These are phyloP conservation scores for Chlamydomonas sphaeroides DNA, from an alignment of 139 green algal species.

Conservation along the genomic window DNA sequence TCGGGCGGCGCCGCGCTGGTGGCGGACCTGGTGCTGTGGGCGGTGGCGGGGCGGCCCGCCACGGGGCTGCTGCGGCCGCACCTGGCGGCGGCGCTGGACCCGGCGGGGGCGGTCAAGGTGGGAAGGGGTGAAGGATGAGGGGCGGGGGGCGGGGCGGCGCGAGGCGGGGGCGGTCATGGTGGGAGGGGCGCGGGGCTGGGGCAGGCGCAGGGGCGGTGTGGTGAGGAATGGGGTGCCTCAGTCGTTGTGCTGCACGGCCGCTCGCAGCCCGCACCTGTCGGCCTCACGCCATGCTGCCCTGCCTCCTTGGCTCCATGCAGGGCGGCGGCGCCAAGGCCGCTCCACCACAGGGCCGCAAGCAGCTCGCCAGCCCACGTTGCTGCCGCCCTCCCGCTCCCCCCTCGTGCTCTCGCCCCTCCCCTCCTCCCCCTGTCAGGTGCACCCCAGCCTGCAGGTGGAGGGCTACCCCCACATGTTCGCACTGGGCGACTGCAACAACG, in stretches of 20 bases:
- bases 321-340: too few species aligned
- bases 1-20: background rate
- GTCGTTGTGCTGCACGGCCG: too few species aligned
- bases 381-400: too few species aligned
- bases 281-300: too few species aligned
- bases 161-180: background rate
- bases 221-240: too few species aligned
- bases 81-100: background rate
- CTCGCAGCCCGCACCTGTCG: too few species aligned
- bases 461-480: slow-evolving; percentile 33
- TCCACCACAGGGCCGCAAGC: too few species aligned
- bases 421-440: background rate
- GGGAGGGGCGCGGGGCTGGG: too few species aligned
- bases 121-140: background rate
- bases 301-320: too few species aligned
- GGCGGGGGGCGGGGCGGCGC: too few species aligned
- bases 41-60: background rate
- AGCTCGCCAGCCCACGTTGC: background rate
- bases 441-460: slow-evolving; percentile 19
- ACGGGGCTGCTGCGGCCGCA: background rate
- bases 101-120: background rate
- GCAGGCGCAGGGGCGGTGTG: too few species aligned
- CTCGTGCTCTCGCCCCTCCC: background rate
- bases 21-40: slow-evolving; percentile 7
- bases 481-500: slow-evolving; percentile 33